These are phyloP conservation scores for Diutina sp. DNA, from an alignment of 1,139 yeast genomes.

Conservation along the genomic window DNA sequence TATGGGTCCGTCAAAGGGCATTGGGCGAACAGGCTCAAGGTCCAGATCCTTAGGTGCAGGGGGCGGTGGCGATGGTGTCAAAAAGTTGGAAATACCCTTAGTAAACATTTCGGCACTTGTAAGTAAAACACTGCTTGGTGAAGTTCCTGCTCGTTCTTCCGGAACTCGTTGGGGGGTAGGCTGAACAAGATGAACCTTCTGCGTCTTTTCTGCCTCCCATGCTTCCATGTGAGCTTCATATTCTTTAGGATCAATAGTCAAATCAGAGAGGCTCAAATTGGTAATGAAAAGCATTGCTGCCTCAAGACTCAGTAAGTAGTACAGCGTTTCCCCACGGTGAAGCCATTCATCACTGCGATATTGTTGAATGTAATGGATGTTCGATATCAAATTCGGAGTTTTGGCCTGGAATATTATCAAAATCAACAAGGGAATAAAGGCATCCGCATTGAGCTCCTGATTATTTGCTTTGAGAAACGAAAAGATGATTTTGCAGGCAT, in stretches of 20 bases:
- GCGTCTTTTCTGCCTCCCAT: constrained; percentile 31
- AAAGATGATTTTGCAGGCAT: constrained; percentile 86
- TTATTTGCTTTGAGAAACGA: constrained; percentile 68
- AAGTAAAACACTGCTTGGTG: constrained; percentile 38
- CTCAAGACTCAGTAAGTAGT: constrained; percentile 75
- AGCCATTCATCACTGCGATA: constrained; percentile 67
- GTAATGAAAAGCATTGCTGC: constrained; percentile 74
- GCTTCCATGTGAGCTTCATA: constrained; percentile 34
- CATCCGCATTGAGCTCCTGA: constrained; percentile 76
- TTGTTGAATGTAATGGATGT: constrained; percentile 72
- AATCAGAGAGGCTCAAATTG: constrained; percentile 39
- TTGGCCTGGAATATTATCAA: constrained; percentile 64
- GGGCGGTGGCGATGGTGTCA: constrained; percentile 33
- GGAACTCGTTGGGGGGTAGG: constrained; percentile 8
- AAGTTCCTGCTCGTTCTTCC: constrained; percentile 7
- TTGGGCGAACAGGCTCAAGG: constrained; percentile 2
- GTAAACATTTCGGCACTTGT: constrained; percentile 43
- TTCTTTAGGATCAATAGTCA: constrained; percentile 53
- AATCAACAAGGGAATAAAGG: constrained; percentile 78
- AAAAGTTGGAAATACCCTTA: constrained; percentile 31
- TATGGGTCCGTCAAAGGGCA: constrained; percentile 5
- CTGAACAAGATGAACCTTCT: constrained; percentile 7
- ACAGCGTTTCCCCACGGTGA: constrained; percentile 71
- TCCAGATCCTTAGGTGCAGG: neutral
- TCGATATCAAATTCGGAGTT: constrained; percentile 53